These are phyloP conservation scores for Chalciporus chontae DNA, from an alignment of 768 basidiomycete genomes.

Conservation along the genomic window DNA sequence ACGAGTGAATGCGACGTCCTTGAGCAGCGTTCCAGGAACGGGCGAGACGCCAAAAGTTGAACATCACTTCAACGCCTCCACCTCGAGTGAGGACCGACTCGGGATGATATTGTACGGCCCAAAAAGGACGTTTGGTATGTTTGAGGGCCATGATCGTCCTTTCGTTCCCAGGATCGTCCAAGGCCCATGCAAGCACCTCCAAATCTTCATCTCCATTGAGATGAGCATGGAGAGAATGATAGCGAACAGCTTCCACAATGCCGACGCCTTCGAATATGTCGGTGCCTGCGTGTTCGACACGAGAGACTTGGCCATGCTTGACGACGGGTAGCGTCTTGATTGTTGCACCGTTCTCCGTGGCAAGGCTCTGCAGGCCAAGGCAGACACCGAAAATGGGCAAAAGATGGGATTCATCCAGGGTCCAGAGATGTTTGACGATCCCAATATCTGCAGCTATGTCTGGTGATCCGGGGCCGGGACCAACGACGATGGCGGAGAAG, in stretches of 20 bases:
- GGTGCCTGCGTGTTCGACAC: slow-evolving; percentile 51
- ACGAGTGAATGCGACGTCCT: slow-evolving; percentile 38
- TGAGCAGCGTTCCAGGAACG: slow-evolving; percentile 47
- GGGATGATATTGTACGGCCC: slow-evolving; percentile 89
- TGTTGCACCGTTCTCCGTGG: slow-evolving; percentile 57
- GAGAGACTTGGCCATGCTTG: slow-evolving; percentile 78
- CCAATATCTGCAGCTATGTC: slow-evolving; percentile 60
- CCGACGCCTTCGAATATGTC: slow-evolving; percentile 62
- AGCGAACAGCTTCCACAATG: slow-evolving; percentile 61
- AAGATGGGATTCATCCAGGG: slow-evolving; percentile 43
- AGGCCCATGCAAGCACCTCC: slow-evolving; percentile 68
- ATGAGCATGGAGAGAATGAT: slow-evolving; percentile 75
- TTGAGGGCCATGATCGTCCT: slow-evolving; percentile 70
- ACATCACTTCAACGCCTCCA: slow-evolving; percentile 64
- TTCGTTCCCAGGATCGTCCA: slow-evolving; percentile 66
- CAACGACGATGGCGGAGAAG: slow-evolving; percentile 70
- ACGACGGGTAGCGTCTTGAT: slow-evolving; percentile 60
- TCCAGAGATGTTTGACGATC: slow-evolving; percentile 69
- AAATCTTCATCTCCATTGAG: slow-evolving; percentile 45
- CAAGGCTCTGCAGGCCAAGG: slow-evolving; percentile 76
- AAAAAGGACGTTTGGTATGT: slow-evolving; percentile 66
- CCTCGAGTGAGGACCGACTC: slow-evolving; percentile 74
- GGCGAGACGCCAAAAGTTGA: slow-evolving; percentile 74
- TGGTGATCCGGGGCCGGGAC: slow-evolving; percentile 82
- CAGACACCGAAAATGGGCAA: slow-evolving; percentile 83